Evolutionary conservation across 2,329 filamentous ascomycete genomes (phyloP), one percentile per base, ranked within the genome.

Genomic region (Chaetothyriales sp.): DNA sequence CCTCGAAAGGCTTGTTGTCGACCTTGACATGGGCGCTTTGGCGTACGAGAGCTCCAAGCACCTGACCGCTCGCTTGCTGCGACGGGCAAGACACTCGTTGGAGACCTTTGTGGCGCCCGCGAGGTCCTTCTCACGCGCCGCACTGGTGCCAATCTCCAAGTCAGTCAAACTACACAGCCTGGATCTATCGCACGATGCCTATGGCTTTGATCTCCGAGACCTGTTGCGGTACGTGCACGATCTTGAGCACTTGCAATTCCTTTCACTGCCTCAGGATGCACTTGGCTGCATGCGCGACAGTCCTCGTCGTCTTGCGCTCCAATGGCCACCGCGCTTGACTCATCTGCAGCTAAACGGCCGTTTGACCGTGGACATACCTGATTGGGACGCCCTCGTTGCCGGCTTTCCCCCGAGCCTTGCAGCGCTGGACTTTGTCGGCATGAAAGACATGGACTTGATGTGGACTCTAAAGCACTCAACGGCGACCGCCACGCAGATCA

Each of bases 1-100:
- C 5, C 73, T 69, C 48, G 71, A 72, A 13, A 63, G 66, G 43
- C 59, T 73, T 18, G 72, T 83, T 13, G 71, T 70, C 37, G 61
- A 65, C 9, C 67, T 83, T 40, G 70, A 81, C 59, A 69, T 83
- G 64, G 69, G 70, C 9, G 58, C 63, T 43, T 71, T 83, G 15
- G 77, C 81, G 2, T 77, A 82, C 58, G 75, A 81, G 58, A 76
- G 76, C 54, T 75, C 70, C 51, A 79, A 77, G 57, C 77, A 75
- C 48, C 64, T 73, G 8, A 82, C 78, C 0, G 76, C 78, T 18
- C 72, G 78, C 29, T 63, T 82, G 6, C 66, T 82, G 2, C 71
- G 75, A 20, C 68, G 76, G 48, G 72, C 76, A 1, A 80, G 77
- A 55, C 63, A 65, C 5, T 72, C 67, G 1, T 61, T 83, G 18